phyloP scores from a whole-genome alignment of 176 grass and related monocot genomes.

The Themeda triandra region DNA sequence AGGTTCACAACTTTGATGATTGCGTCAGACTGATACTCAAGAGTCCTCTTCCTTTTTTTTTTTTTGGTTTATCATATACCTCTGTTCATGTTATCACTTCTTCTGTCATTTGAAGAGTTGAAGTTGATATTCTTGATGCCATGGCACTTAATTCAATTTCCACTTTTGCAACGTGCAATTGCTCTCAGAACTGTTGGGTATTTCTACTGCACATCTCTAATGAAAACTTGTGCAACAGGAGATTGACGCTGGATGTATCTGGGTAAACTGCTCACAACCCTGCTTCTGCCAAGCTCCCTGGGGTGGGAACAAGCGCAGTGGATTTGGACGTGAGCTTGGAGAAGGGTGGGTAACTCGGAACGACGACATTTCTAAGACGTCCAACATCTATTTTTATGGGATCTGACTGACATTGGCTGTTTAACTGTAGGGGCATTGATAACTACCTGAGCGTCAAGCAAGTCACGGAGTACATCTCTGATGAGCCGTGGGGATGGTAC shows the following conservation, averaged over 20 bases:
- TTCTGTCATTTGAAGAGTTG: background rate
- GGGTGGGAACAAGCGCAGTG: conserved; percentile 97
- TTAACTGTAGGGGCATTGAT: conserved; percentile 70
- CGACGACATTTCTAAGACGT: background rate
- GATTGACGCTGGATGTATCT: conserved; percentile 65
- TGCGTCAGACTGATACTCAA: background rate
- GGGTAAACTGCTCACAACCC: conserved; percentile 98
- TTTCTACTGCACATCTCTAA: background rate
- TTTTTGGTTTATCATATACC: background rate
- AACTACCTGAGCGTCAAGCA: conserved; percentile 91
- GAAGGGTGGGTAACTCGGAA: conserved; percentile 57
- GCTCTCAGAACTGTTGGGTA: background rate
- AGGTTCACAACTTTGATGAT: background rate
- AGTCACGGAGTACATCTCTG: conserved; percentile 86
- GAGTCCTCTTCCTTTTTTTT: background rate
- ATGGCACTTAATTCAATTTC: background rate
- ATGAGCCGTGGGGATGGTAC: conserved; percentile 96
- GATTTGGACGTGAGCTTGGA: conserved; percentile 92
- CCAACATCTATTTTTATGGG: background rate
- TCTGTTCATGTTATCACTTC: background rate
- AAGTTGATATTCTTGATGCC: conserved; percentile 6
- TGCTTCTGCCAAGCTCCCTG: conserved; percentile 97
- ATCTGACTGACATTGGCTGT: background rate
- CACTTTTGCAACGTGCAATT: background rate
- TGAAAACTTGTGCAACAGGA: conserved; percentile 27